phyloP scores from a whole-genome alignment of 768 basidiomycete species.

The Phanerochaete sordida region DNA sequence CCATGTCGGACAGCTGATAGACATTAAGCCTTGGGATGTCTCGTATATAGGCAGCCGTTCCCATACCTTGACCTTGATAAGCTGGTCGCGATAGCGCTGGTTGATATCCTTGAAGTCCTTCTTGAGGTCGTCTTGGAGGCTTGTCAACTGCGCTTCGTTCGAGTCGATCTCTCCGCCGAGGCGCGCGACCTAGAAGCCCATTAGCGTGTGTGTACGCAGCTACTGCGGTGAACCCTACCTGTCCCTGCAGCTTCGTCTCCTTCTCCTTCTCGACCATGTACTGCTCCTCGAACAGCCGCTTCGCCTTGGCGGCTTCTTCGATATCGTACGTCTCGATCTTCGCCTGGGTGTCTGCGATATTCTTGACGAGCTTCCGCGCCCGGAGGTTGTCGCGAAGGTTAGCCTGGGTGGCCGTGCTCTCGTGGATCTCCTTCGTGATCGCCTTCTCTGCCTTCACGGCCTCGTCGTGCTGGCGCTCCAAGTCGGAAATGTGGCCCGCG shows the following conservation, averaged over 20 bases:
- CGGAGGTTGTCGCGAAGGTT: constrained; percentile 83
- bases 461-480: constrained; percentile 36
- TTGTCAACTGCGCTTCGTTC: constrained; percentile 60
- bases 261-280: constrained; percentile 69
- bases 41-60: not conserved
- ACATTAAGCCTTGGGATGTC: not conserved
- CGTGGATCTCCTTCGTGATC: constrained; percentile 77
- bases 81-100: constrained; percentile 83
- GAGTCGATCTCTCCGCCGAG: constrained; percentile 82
- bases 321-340: constrained; percentile 78
- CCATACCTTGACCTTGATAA: constrained; percentile 89
- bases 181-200: constrained; percentile 61
- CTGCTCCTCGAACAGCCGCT: constrained; percentile 78
- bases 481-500: constrained; percentile 42
- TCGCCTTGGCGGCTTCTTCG: constrained; percentile 81
- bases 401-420: constrained; percentile 63
- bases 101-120: constrained; percentile 85
- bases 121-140: constrained; percentile 64
- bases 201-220: not conserved
- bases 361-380: constrained; percentile 60
- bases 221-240: constrained; percentile 36
- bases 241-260: constrained; percentile 67
- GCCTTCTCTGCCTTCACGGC: constrained; percentile 43
- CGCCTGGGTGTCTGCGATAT: constrained; percentile 62
- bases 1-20: constrained; percentile 91